phyloP scores from a whole-genome alignment of 1,284 basidiomycete genomes.

The Earliella scabrosa region DNA sequence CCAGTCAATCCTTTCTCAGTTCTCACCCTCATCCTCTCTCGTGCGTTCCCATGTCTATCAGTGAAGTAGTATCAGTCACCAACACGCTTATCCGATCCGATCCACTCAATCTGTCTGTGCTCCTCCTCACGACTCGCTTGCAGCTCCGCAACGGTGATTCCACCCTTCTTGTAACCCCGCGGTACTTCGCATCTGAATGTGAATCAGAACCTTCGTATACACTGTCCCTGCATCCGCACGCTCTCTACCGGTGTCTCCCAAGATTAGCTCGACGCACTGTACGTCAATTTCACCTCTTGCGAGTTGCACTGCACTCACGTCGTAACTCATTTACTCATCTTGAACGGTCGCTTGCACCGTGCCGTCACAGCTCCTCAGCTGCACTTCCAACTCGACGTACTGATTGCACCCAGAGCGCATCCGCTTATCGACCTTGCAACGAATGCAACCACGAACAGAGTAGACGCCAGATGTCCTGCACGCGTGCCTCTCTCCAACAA shows the following conservation, averaged over 20 bases:
- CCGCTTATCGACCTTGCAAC: too few relatives aligned
- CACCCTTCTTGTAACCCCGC: background rate
- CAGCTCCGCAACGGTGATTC: background rate
- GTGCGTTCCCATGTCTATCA: slow-evolving; percentile 24
- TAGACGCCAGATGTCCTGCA: background rate
- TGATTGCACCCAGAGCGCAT: background rate
- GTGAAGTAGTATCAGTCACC: too few relatives aligned
- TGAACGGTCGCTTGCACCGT: background rate
- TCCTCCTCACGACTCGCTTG: background rate
- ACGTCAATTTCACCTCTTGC: background rate
- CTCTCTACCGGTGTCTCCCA: slow-evolving; percentile 1
- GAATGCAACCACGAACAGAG: background rate
- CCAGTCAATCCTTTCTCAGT: background rate
- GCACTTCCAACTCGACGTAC: background rate
- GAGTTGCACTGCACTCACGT: background rate
- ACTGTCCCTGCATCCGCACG: background rate
- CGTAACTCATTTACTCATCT: background rate
- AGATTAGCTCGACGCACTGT: background rate
- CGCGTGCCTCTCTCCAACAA: background rate
- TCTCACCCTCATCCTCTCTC: slow-evolving; percentile 2
- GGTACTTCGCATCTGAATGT: background rate
- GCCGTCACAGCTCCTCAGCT: background rate
- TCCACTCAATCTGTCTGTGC: background rate
- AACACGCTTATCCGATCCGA: slow-evolving; percentile 22
- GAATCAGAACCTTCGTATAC: background rate